phyloP scores from a whole-genome alignment of 2,329 filamentous ascomycete species.

The Alternaria conjuncta region DNA sequence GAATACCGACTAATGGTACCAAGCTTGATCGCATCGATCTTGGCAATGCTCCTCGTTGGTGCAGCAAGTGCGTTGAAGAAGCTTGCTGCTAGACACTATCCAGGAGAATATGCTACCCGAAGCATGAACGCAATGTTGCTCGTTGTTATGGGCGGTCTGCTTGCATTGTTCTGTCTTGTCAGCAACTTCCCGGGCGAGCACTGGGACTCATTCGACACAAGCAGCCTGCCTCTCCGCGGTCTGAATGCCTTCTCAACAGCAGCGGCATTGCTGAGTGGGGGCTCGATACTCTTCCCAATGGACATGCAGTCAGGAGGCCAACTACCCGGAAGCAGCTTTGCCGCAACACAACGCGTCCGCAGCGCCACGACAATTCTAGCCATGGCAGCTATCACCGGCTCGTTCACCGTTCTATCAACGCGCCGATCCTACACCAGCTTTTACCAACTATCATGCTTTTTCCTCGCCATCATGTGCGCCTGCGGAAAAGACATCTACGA shows the following conservation, averaged over 20 bases:
- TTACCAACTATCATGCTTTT: conserved; percentile 22
- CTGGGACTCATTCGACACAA: conserved; percentile 8
- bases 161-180: conserved; percentile 11
- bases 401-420: conserved; percentile 16
- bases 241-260: conserved; percentile 23
- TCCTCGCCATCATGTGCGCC: conserved; percentile 17
- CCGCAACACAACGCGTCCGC: not conserved
- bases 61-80: conserved; percentile 21
- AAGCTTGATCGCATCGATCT: conserved; percentile 27
- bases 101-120: not conserved
- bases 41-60: conserved; percentile 30
- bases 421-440: conserved; percentile 32
- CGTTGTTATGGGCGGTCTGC: conserved; percentile 7
- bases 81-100: conserved; percentile 9
- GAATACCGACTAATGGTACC: conserved; percentile 38
- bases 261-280: conserved; percentile 19
- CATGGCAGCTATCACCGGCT: conserved; percentile 22
- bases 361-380: conserved; percentile 13
- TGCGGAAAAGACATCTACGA: conserved; percentile 7
- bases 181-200: conserved; percentile 7
- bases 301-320: not conserved
- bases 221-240: conserved; percentile 12
- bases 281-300: conserved; percentile 25
- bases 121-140: not conserved
- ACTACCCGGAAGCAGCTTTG: not conserved